phyloP scores from a whole-genome alignment of 768 basidiomycete species.

The Strobilomyces dryophilus region DNA sequence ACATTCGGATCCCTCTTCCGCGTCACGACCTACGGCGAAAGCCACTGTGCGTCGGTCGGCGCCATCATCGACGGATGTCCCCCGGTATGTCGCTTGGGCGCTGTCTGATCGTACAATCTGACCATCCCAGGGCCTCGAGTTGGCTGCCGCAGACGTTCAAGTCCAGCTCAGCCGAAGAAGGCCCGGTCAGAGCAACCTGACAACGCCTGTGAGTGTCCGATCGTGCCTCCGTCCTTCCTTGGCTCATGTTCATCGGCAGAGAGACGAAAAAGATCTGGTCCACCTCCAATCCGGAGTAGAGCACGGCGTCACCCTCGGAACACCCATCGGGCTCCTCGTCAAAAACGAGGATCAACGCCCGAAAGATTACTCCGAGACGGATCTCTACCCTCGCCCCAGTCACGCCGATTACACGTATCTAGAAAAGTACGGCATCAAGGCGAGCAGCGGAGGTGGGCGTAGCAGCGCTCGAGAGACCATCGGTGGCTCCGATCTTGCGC shows the following conservation, averaged over 20 bases:
- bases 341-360: conserved; percentile 98
- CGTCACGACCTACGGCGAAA: conserved; percentile 97
- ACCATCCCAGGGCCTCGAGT: conserved; percentile 65
- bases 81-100: conserved; percentile 55
- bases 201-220: conserved; percentile 73
- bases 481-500: conserved; percentile 42
- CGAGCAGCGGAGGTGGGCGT: conserved; percentile 93
- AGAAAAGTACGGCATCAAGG: conserved; percentile 96
- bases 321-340: conserved; percentile 94
- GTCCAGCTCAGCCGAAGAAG: conserved; percentile 84
- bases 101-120: conserved; percentile 6
- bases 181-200: conserved; percentile 95
- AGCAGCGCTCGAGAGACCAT: conserved; percentile 97
- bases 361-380: conserved; percentile 98
- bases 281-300: conserved; percentile 92
- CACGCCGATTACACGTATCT: conserved; percentile 99
- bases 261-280: conserved; percentile 94
- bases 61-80: conserved; percentile 98
- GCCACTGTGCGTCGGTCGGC: conserved; percentile 94
- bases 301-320: conserved; percentile 92
- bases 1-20: conserved; percentile 89
- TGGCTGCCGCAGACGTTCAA: conserved; percentile 84
- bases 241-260: conserved; percentile 41
- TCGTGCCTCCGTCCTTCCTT: neutral
- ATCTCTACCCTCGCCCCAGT: conserved; percentile 93